Evolutionary conservation across 2,329 filamentous ascomycete genomes (phyloP).

Genomic region (Aschersonia sp.): DNA sequence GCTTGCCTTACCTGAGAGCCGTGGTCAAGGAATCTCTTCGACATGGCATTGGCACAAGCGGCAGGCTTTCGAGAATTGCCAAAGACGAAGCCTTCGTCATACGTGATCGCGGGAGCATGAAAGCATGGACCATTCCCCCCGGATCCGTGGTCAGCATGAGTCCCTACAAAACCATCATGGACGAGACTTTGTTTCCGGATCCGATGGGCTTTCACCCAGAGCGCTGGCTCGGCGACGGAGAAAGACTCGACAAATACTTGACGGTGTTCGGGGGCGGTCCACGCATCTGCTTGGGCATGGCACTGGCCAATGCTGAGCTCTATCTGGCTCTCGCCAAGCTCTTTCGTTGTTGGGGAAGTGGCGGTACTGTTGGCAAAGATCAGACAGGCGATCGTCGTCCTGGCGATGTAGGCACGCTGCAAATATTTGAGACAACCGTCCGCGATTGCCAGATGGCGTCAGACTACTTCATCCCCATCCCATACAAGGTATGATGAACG

Average conservation of each 20-base stretch:
- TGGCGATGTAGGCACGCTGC: slow-evolving; percentile 18
- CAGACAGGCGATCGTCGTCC: slow-evolving; percentile 16
- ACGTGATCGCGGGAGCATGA: slow-evolving; percentile 12
- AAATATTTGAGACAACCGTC: slow-evolving; percentile 19
- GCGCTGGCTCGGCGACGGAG: slow-evolving; percentile 18
- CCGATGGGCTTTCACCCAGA: slow-evolving; percentile 18
- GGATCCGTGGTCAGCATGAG: slow-evolving; percentile 23
- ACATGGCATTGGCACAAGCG: slow-evolving; percentile 30
- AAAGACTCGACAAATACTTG: slow-evolving; percentile 18
- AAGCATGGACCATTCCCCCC: slow-evolving; percentile 15
- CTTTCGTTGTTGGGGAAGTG: slow-evolving; percentile 22
- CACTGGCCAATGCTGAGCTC: slow-evolving; percentile 23
- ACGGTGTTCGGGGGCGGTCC: slow-evolving; percentile 20
- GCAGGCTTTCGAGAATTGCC: slow-evolving; percentile 31
- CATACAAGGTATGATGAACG: slow-evolving; percentile 16
- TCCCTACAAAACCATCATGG: slow-evolving; percentile 20
- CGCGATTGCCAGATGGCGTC: slow-evolving; percentile 20
- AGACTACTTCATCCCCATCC: slow-evolving; percentile 24
- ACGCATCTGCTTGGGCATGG: slow-evolving; percentile 21
- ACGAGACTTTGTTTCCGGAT: slow-evolving; percentile 17
- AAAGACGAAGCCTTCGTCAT: slow-evolving; percentile 19
- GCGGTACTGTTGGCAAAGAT: slow-evolving; percentile 14
- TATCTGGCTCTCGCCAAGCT: slow-evolving; percentile 20
- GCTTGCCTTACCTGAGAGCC: slow-evolving; percentile 30
- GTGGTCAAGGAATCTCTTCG: slow-evolving; percentile 37